Evolutionary conservation across 2,329 filamentous ascomycete species (phyloP).

Genomic region (Periglandula ipomoeae): DNA sequence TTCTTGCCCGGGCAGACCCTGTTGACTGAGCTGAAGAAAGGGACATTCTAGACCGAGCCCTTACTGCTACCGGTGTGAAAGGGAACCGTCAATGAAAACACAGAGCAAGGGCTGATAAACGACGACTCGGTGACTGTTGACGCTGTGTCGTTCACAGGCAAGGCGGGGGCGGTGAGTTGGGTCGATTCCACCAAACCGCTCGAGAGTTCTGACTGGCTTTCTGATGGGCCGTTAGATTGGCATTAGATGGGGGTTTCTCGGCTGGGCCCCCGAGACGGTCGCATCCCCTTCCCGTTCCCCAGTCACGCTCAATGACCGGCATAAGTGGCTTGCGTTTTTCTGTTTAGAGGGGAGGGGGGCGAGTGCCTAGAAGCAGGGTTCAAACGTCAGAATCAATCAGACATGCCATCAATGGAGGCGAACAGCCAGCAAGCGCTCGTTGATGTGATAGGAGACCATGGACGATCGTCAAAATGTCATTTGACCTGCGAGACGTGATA

Average conservation of each 20-base stretch:
- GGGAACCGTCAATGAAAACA: no score
- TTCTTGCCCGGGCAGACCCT: no score
- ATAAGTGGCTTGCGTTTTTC: background rate
- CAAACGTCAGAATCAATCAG: no score
- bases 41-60: background rate
- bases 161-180: background rate
- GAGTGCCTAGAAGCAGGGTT: no score
- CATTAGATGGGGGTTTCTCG: background rate
- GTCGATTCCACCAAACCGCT: background rate
- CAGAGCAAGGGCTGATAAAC: no score
- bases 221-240: background rate
- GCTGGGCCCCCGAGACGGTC: slow-evolving; percentile 3
- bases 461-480: no score
- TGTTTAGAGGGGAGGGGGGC: no score
- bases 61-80: no score
- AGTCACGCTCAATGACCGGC: background rate
- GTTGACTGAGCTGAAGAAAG: background rate
- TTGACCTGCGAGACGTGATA: no score
- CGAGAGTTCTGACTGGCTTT: background rate
- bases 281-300: background rate
- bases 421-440: no score
- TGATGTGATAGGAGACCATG: no score
- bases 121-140: no score
- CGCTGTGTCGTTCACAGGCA: background rate
- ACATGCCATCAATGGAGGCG: background rate